Conservation (phyloP, 805 yeast genomes). For the Cyberlindnera mississippiensis region DNA sequence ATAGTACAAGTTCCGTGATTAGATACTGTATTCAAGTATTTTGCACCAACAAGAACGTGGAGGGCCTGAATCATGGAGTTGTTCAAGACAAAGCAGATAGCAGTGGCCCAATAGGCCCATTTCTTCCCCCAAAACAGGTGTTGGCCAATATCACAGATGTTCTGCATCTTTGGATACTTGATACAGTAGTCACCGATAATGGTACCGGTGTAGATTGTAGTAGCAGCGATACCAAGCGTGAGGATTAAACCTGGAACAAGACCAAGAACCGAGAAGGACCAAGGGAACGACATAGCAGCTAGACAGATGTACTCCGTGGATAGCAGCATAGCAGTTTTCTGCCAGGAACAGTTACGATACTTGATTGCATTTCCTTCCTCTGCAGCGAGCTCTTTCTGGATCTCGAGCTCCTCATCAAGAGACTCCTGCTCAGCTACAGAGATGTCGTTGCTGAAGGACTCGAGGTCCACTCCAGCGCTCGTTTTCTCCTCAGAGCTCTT, state of each 20-base stretch:
- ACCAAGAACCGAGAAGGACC: slow-evolving; percentile 57
- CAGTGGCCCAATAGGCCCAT: slow-evolving; percentile 53
- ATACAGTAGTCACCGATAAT: slow-evolving; percentile 50
- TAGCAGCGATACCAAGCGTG: slow-evolving; percentile 44
- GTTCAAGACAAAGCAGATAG: slow-evolving; percentile 47
- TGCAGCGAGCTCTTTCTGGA: slow-evolving; percentile 20
- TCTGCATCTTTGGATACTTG: slow-evolving; percentile 45
- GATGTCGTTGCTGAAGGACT: background rate
- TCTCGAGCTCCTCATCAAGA: slow-evolving; percentile 8
- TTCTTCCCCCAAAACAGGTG: slow-evolving; percentile 45
- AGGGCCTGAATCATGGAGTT: slow-evolving; percentile 54
- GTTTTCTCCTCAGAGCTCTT: background rate
- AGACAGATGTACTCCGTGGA: slow-evolving; percentile 56
- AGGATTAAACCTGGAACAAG: slow-evolving; percentile 52
- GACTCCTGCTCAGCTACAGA: background rate
- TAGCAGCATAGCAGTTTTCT: slow-evolving; percentile 50
- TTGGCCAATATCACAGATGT: slow-evolving; percentile 56
- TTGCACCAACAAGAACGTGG: slow-evolving; percentile 54
- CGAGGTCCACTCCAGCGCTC: background rate
- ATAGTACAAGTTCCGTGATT: slow-evolving; percentile 48
- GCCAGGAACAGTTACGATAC: slow-evolving; percentile 53
- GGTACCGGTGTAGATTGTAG: slow-evolving; percentile 50
- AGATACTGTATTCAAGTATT: slow-evolving; percentile 50
- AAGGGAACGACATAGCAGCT: slow-evolving; percentile 59
- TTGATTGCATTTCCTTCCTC: slow-evolving; percentile 34